These are phyloP conservation scores for Thuja plicata DNA, from an alignment of 83 land plant genomes.

Conservation along the genomic window DNA sequence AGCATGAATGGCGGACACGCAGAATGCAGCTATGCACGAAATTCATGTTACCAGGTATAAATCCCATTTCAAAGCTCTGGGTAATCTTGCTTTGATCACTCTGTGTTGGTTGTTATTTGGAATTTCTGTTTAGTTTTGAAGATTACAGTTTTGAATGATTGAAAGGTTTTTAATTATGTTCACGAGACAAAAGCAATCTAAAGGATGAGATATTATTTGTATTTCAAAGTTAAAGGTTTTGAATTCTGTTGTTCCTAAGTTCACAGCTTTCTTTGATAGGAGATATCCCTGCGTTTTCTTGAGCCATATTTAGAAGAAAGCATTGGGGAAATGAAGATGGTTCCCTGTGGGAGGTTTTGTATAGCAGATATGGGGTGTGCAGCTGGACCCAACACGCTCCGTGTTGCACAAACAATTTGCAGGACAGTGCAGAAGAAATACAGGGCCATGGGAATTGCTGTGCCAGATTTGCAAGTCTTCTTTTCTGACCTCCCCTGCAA, in stretches of 20 bases:
- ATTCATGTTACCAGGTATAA: not conserved
- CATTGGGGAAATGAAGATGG: not conserved
- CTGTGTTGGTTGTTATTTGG: too few species aligned
- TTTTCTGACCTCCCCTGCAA: conserved; percentile 53
- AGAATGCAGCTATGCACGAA: not conserved
- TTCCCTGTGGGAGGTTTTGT: conserved; percentile 7
- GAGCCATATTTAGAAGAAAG: conserved; percentile 7
- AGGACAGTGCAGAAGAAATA: not conserved
- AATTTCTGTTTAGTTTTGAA: too few species aligned
- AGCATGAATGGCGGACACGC: not conserved
- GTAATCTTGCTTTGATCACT: not conserved
- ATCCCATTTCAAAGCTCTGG: not conserved
- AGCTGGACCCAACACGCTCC: conserved; percentile 14
- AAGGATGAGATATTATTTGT: too few species aligned
- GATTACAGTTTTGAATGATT: too few species aligned
- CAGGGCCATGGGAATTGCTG: not conserved
- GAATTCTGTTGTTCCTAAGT: too few species aligned
- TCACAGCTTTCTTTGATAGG: not conserved
- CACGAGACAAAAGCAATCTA: too few species aligned
- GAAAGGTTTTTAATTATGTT: too few species aligned
- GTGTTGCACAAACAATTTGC: not conserved
- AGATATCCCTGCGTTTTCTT: not conserved
- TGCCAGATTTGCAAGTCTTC: conserved; percentile 20
- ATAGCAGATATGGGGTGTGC: conserved; percentile 16
- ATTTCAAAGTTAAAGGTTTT: too few species aligned